Evolutionary conservation across 169 alveolate genomes (phyloP).

Genomic region (Fabrea salina): DNA sequence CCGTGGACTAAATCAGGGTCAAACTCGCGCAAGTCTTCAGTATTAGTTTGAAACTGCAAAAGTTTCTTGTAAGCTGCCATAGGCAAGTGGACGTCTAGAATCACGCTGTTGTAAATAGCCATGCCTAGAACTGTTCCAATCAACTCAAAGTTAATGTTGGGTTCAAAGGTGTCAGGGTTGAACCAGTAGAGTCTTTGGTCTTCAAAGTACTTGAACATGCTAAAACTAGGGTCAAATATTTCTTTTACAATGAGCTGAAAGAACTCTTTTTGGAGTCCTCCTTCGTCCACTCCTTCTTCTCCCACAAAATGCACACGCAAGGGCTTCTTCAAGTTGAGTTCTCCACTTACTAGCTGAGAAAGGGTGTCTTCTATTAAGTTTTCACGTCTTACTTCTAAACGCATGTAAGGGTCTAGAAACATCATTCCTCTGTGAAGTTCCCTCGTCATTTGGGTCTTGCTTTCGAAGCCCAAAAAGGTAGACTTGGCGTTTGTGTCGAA

Average conservation of each 20-base stretch:
- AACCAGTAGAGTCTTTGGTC: constrained; percentile 84
- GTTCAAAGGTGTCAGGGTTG: constrained; percentile 76
- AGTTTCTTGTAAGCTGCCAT: constrained; percentile 84
- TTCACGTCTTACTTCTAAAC: constrained; percentile 14
- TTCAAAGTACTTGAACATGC: constrained; percentile 83
- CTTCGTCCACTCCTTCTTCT: constrained; percentile 93
- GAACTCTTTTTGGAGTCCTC: constrained; percentile 91
- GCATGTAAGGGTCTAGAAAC: not conserved
- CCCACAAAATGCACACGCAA: constrained; percentile 77
- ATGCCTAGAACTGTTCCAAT: constrained; percentile 88
- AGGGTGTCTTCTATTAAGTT: constrained; percentile 33
- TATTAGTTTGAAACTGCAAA: constrained; percentile 60
- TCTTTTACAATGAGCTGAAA: constrained; percentile 83
- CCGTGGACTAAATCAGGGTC: constrained; percentile 79
- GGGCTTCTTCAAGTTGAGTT: constrained; percentile 47
- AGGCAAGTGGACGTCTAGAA: constrained; percentile 87
- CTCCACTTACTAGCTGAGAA: constrained; percentile 12
- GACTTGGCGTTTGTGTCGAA: constrained; percentile 16
- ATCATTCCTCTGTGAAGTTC: not conserved
- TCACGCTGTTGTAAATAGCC: constrained; percentile 85
- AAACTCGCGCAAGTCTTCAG: constrained; percentile 82
- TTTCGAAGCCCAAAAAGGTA: not conserved
- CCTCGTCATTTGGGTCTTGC: not conserved
- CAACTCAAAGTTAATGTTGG: constrained; percentile 79
- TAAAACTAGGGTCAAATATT: constrained; percentile 85